phyloP scores from a whole-genome alignment of 768 basidiomycete genomes.

The Phlegmacium glaucopus region DNA sequence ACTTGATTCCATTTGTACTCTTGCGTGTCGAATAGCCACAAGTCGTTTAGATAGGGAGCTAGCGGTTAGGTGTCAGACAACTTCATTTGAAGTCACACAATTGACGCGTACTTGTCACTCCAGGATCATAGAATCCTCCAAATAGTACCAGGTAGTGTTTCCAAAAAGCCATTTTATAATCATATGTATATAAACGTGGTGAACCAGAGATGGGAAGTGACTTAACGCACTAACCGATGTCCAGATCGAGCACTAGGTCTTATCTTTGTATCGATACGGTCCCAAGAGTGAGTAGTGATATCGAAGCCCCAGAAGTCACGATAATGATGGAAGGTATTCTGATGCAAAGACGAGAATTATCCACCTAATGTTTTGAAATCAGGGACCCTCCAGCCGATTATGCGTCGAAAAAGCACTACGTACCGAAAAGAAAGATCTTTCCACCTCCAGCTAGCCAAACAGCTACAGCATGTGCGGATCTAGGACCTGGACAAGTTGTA shows the following conservation, averaged over 20 bases:
- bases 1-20: constrained; percentile 85
- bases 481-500: constrained; percentile 81
- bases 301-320: constrained; percentile 90
- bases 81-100: too few species aligned
- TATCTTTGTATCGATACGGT: constrained; percentile 82
- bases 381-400: neutral
- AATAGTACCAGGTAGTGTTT: constrained; percentile 86
- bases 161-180: constrained; percentile 77
- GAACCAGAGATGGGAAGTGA: neutral
- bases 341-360: constrained; percentile 81
- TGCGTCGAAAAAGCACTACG: neutral
- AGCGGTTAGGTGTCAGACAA: neutral
- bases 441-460: constrained; percentile 77
- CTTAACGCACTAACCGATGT: constrained; percentile 51
- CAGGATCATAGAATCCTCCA: constrained; percentile 89
- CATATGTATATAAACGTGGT: neutral
- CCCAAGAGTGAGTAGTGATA: constrained; percentile 76
- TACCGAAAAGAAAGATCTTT: constrained; percentile 81
- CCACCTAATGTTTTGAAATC: constrained; percentile 50
- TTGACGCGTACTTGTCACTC: constrained; percentile 61
- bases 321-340: constrained; percentile 86
- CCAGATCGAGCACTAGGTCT: constrained; percentile 80
- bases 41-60: constrained; percentile 82
- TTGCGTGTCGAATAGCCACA: constrained; percentile 84
- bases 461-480: constrained; percentile 83